phyloP scores from a whole-genome alignment of 2,329 filamentous ascomycete species.

The Colletotrichum costaricense region DNA sequence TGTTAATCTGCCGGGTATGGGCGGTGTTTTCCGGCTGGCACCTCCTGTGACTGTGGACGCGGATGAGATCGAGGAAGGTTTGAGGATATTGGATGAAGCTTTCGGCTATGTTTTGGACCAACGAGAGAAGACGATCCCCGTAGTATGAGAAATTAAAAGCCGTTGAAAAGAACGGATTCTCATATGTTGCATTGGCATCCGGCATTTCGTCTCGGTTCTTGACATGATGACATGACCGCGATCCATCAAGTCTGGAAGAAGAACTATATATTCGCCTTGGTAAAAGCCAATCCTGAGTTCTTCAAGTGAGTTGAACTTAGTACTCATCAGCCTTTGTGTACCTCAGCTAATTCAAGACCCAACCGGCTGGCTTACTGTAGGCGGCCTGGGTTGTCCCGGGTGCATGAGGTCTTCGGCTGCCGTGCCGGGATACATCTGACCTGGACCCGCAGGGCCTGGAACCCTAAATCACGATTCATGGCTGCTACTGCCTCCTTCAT shows the following conservation, averaged over 20 bases:
- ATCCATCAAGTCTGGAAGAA: too few relatives aligned
- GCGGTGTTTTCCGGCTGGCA: slow-evolving; percentile 62
- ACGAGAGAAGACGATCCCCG: not conserved
- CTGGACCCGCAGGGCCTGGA: not conserved
- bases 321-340: too few relatives aligned
- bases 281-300: too few relatives aligned
- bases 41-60: slow-evolving; percentile 61
- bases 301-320: too few relatives aligned
- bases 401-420: not conserved
- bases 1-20: slow-evolving; percentile 58
- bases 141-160: not conserved
- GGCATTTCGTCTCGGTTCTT: too few relatives aligned
- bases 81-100: slow-evolving; percentile 62
- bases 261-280: too few relatives aligned
- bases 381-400: not conserved
- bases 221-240: too few relatives aligned
- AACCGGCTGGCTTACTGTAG: too few relatives aligned
- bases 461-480: not conserved
- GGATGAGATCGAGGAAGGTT: slow-evolving; percentile 56
- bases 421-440: not conserved
- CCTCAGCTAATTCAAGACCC: too few relatives aligned
- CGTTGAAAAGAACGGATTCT: not conserved
- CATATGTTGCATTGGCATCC: not conserved
- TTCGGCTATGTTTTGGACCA: slow-evolving; percentile 43
- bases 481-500: rapidly evolving